These are phyloP conservation scores for Acanthamoeba divionensis DNA, from an alignment of 208 protist genomes.

Conservation along the genomic window DNA sequence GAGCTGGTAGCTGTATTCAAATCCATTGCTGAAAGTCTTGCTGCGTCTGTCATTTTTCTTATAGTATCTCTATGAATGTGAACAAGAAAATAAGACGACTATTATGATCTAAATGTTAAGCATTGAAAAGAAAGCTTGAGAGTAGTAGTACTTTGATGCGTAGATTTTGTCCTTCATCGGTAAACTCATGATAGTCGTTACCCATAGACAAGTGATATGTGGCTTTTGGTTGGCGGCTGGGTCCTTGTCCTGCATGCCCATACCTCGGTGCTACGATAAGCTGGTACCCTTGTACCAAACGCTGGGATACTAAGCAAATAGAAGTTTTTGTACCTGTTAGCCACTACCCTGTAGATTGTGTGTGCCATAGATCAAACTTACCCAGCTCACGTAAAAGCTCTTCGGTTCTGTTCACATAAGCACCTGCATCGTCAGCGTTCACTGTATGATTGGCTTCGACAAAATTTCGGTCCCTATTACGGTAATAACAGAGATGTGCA, in stretches of 20 bases:
- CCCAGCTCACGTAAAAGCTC: slow-evolving; percentile 67
- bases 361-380: no score
- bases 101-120: neutral
- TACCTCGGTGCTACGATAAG: slow-evolving; percentile 53
- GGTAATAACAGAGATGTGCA: no score
- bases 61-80: neutral
- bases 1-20: slow-evolving; percentile 22
- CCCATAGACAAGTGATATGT: neutral
- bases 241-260: neutral
- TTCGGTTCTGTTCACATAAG: slow-evolving; percentile 62
- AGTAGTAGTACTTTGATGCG: no score
- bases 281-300: slow-evolving; percentile 74
- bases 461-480: no score
- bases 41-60: slow-evolving; percentile 38
- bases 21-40: neutral
- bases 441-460: slow-evolving; percentile 49
- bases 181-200: slow-evolving; percentile 47
- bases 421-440: slow-evolving; percentile 53
- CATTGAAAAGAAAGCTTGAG: no score
- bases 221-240: neutral
- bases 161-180: slow-evolving; percentile 44
- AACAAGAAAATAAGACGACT: neutral
- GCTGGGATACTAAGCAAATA: slow-evolving; percentile 74
- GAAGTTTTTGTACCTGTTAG: no score
- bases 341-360: no score